Conservation (phyloP, 352 stramenopile species). For the Globisporangium canariense region DNA sequence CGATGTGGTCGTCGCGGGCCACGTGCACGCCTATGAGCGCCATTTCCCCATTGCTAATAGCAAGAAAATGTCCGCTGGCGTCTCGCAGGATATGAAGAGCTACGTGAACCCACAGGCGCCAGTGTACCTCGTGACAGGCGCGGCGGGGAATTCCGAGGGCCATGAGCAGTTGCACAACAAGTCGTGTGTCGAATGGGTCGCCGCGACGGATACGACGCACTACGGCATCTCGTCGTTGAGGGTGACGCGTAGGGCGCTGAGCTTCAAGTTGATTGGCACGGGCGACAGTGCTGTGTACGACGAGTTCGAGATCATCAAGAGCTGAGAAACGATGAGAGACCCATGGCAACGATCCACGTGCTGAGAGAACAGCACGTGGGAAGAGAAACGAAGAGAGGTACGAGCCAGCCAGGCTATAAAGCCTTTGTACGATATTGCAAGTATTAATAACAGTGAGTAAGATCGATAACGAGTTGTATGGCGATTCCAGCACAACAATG, state of each 20-base stretch:
- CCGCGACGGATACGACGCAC: slow-evolving; percentile 32
- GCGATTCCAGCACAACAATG: too few species aligned
- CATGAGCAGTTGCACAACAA: slow-evolving; percentile 17
- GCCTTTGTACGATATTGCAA: too few species aligned
- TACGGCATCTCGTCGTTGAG: slow-evolving; percentile 44
- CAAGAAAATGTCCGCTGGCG: slow-evolving; percentile 37
- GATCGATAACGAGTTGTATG: too few species aligned
- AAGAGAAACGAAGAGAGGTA: too few species aligned
- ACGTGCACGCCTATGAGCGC: slow-evolving; percentile 86
- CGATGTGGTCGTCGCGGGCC: slow-evolving; percentile 79
- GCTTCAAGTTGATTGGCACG: slow-evolving; percentile 2
- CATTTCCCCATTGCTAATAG: slow-evolving; percentile 52
- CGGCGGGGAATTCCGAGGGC: slow-evolving; percentile 57
- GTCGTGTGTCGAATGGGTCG: slow-evolving; percentile 38
- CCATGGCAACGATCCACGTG: not conserved
- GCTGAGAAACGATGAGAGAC: not conserved
- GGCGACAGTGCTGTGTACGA: not conserved
- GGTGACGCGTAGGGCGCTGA: slow-evolving; percentile 12
- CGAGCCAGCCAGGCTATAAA: too few species aligned
- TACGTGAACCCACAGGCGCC: slow-evolving; percentile 62
- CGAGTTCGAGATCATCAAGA: slow-evolving; percentile 4
- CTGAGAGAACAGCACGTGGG: too few species aligned
- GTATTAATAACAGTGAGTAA: too few species aligned
- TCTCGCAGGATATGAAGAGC: slow-evolving; percentile 42
- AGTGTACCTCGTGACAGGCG: slow-evolving; percentile 65